Evolutionary conservation across 2,329 filamentous ascomycete genomes (phyloP).

Genomic region (Aspergillus quadrilineatus): DNA sequence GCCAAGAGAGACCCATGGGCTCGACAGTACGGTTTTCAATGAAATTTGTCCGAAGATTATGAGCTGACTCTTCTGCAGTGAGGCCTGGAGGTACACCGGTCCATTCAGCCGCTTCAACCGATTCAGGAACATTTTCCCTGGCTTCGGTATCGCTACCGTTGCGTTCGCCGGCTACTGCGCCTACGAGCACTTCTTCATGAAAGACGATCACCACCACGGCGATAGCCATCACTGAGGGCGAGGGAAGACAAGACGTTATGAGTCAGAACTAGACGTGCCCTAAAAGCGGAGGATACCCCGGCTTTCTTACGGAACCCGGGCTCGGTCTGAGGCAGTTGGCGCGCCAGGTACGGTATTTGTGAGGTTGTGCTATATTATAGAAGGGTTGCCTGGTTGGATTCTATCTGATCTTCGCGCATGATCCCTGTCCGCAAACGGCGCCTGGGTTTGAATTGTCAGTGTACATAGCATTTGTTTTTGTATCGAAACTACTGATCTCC

Average conservation of each 20-base stretch:
- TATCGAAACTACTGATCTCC: constrained; percentile 17
- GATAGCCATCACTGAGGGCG: constrained; percentile 56
- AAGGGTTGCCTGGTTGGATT: constrained; percentile 8
- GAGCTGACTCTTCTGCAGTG: constrained; percentile 55
- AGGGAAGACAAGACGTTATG: background rate
- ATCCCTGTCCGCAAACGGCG: constrained; percentile 26
- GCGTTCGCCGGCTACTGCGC: constrained; percentile 87
- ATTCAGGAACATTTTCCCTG: constrained; percentile 82
- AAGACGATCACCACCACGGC: constrained; percentile 62
- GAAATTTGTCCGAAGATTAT: background rate
- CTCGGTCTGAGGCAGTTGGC: background rate
- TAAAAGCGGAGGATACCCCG: constrained; percentile 25
- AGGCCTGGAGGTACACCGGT: constrained; percentile 91
- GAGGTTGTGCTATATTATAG: constrained; percentile 14
- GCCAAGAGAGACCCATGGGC: constrained; percentile 61
- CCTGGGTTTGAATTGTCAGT: constrained; percentile 36
- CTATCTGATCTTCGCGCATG: constrained; percentile 17
- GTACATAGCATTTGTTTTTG: constrained; percentile 37
- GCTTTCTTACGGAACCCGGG: constrained; percentile 12
- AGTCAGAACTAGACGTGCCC: constrained; percentile 10
- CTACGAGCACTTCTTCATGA: constrained; percentile 84
- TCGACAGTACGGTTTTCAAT: constrained; percentile 52
- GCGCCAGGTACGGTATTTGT: background rate
- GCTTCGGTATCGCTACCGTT: constrained; percentile 86
- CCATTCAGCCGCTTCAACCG: constrained; percentile 86